These are phyloP conservation scores for Colletotrichum phormii DNA, from an alignment of 2,329 filamentous ascomycete species.

Conservation along the genomic window DNA sequence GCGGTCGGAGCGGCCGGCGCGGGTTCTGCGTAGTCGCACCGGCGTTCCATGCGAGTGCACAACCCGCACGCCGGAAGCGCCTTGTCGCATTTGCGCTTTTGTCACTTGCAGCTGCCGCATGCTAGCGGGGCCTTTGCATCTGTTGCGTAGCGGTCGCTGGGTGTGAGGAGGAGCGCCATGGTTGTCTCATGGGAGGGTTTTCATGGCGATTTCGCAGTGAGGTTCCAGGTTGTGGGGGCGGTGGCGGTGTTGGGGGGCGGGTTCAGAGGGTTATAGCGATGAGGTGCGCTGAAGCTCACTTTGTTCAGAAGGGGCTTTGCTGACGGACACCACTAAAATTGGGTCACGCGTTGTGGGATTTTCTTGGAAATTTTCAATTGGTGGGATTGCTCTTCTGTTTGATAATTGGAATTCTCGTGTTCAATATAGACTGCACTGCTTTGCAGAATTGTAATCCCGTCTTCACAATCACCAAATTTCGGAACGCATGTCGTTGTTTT, in stretches of 20 bases:
- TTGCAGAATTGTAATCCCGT: too few relatives aligned
- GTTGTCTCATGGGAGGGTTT: background rate
- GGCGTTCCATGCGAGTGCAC: constrained; percentile 55
- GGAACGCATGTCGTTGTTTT: background rate
- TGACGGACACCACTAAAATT: background rate
- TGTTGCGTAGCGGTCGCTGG: constrained; percentile 1
- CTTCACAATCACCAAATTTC: background rate
- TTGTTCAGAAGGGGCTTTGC: background rate
- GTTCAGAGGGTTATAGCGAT: too few relatives aligned
- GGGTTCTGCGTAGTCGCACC: constrained; percentile 55
- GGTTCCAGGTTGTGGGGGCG: background rate
- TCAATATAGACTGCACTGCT: background rate
- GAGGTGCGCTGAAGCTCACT: background rate
- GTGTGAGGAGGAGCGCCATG: constrained; percentile 11
- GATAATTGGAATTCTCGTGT: too few relatives aligned
- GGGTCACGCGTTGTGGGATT: background rate
- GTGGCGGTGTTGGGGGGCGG: too few relatives aligned
- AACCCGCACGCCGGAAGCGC: constrained; percentile 58
- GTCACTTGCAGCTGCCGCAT: constrained; percentile 38
- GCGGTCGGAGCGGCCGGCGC: constrained; percentile 47
- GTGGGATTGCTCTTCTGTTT: background rate
- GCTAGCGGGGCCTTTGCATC: constrained; percentile 22
- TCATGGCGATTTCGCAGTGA: background rate
- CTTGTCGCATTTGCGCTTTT: constrained; percentile 67
- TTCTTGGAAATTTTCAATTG: background rate